Evolutionary conservation across 2,329 filamentous ascomycete genomes (phyloP).

Genomic region (Pseudocercospora vitis): DNA sequence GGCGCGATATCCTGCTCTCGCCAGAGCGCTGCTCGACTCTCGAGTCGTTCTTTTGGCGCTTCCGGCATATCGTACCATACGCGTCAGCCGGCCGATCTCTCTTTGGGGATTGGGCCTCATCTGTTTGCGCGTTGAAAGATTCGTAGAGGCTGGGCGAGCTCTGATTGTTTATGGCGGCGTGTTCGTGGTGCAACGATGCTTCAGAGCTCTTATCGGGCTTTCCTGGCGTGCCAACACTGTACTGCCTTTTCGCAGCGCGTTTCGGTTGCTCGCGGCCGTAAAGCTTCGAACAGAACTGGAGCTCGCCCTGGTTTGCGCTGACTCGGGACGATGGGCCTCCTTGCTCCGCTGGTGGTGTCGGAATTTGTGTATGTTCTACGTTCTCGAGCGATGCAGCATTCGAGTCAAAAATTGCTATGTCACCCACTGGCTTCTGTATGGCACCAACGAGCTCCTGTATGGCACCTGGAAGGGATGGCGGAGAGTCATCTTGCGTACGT

Average conservation of each 20-base stretch:
- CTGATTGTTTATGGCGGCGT: no score
- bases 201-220: background rate
- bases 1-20: background rate
- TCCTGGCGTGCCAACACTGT: background rate
- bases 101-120: background rate
- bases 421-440: no score
- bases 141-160: no score
- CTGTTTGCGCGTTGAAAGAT: background rate
- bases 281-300: slow-evolving; percentile 5
- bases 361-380: no score
- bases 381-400: background rate
- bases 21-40: background rate
- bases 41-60: background rate
- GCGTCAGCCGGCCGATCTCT: background rate
- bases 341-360: background rate
- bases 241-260: background rate
- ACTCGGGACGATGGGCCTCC: background rate
- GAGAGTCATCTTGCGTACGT: background rate
- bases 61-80: background rate
- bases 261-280: slow-evolving; percentile 14
- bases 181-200: no score
- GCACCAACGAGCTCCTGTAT: background rate
- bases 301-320: background rate
- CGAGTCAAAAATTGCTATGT: background rate
- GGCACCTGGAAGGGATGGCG: background rate